Conservation (phyloP, 495 filamentous ascomycete genomes). For the Neurospora sublineolata region DNA sequence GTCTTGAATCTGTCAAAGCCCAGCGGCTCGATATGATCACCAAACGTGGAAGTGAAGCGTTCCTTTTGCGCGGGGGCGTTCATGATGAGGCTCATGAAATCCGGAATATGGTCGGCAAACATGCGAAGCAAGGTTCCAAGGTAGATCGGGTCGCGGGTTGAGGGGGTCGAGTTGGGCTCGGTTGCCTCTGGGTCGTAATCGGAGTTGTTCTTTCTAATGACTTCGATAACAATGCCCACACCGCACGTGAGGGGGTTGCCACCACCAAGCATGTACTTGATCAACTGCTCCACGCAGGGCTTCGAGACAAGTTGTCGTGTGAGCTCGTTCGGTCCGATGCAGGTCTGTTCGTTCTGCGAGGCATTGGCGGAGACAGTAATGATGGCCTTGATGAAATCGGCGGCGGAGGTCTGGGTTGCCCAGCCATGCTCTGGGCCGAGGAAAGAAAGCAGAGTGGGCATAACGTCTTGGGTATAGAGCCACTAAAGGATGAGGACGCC, state of each 20-base stretch:
- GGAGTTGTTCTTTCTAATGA: slow-evolving; percentile 98
- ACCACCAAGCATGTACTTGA: slow-evolving; percentile 82
- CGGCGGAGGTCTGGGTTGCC: slow-evolving; percentile 89
- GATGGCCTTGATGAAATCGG: slow-evolving; percentile 96
- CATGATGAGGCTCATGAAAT: slow-evolving; percentile 88
- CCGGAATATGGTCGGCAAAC: slow-evolving; percentile 83
- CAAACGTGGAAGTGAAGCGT: slow-evolving; percentile 58
- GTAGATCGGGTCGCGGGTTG: slow-evolving; percentile 88
- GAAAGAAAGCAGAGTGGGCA: slow-evolving; percentile 79
- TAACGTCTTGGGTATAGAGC: slow-evolving; percentile 84
- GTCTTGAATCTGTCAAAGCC: slow-evolving; percentile 99
- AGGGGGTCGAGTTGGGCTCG: slow-evolving; percentile 64
- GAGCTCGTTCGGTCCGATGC: slow-evolving; percentile 94
- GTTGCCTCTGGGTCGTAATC: slow-evolving; percentile 92
- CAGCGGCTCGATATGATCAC: slow-evolving; percentile 80
- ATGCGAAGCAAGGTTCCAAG: slow-evolving; percentile 83
- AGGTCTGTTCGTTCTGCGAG: slow-evolving; percentile 92
- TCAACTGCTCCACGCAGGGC: slow-evolving; percentile 67
- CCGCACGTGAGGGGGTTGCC: slow-evolving; percentile 94
- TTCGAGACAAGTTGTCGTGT: slow-evolving; percentile 93
- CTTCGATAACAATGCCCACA: slow-evolving; percentile 95
- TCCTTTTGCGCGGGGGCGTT: slow-evolving; percentile 43
- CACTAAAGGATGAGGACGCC: slow-evolving; percentile 44
- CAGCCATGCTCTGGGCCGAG: slow-evolving; percentile 69
- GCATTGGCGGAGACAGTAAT: slow-evolving; percentile 98